phyloP scores from a whole-genome alignment of 805 yeast species.

The Sugiyamaella mastotermitis region DNA sequence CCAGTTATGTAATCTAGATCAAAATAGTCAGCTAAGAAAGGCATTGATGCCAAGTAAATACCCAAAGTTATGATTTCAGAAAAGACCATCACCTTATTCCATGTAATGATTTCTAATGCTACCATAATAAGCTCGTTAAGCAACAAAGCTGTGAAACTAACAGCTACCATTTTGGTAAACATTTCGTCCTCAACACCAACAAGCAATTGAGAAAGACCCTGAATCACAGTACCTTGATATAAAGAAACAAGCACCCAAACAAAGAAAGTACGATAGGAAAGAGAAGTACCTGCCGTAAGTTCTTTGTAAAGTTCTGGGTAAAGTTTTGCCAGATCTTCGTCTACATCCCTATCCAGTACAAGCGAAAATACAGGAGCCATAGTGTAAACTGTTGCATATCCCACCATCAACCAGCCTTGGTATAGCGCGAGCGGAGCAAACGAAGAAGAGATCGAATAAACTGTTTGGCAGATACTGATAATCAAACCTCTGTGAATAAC shows the following conservation, averaged over 20 bases:
- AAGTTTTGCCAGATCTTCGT: slow-evolving; percentile 76
- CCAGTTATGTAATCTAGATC: slow-evolving; percentile 59
- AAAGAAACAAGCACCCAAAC: slow-evolving; percentile 85
- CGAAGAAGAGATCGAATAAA: slow-evolving; percentile 75
- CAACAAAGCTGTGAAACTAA: slow-evolving; percentile 73
- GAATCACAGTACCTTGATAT: slow-evolving; percentile 87
- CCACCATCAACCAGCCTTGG: slow-evolving; percentile 98
- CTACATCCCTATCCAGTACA: slow-evolving; percentile 86
- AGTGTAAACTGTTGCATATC: slow-evolving; percentile 93
- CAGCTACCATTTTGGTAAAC: slow-evolving; percentile 74
- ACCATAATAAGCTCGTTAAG: slow-evolving; percentile 91
- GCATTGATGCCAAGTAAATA: slow-evolving; percentile 67
- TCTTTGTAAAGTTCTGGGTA: slow-evolving; percentile 96
- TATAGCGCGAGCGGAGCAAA: slow-evolving; percentile 93
- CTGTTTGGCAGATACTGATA: slow-evolving; percentile 92
- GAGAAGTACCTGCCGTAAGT: slow-evolving; percentile 77
- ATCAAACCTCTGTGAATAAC: slow-evolving; percentile 94
- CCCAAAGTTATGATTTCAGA: slow-evolving; percentile 66
- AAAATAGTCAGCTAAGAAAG: slow-evolving; percentile 83
- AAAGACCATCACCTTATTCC: slow-evolving; percentile 74
- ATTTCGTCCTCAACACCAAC: slow-evolving; percentile 50
- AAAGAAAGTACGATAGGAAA: slow-evolving; percentile 81
- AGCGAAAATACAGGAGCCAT: slow-evolving; percentile 97
- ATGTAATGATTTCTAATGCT: slow-evolving; percentile 83
- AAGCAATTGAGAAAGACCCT: slow-evolving; percentile 71